phyloP scores from a whole-genome alignment of 805 yeast species.

The Vanderwaltozyma yarrowii region DNA sequence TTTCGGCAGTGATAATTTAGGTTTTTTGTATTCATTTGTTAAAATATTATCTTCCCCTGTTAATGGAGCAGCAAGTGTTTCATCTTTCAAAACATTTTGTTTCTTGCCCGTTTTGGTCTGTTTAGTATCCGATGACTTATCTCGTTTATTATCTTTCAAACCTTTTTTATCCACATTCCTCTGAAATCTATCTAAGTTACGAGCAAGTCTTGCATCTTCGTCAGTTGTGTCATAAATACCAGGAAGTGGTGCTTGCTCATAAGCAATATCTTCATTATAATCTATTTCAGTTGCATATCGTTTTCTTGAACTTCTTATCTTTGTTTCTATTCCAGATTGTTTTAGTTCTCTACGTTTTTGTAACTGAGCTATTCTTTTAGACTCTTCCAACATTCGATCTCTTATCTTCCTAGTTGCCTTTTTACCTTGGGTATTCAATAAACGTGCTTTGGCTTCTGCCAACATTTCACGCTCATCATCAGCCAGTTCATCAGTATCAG shows the following conservation, averaged over 20 bases:
- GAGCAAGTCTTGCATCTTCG: conserved; percentile 40
- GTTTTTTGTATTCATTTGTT: conserved; percentile 15
- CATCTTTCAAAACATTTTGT: conserved; percentile 16
- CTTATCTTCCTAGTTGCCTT: conserved; percentile 86
- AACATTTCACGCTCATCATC: conserved; percentile 90
- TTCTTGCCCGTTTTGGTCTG: conserved; percentile 4
- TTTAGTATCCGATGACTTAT: conserved; percentile 14
- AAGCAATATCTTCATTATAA: conserved; percentile 74
- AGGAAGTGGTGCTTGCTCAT: conserved; percentile 55
- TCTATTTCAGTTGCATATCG: conserved; percentile 56
- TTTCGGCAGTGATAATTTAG: conserved; percentile 26
- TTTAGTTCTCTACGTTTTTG: conserved; percentile 76
- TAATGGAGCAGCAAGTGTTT: conserved; percentile 2
- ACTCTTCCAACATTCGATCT: conserved; percentile 73
- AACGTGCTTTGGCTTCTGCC: conserved; percentile 86
- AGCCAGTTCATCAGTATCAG: conserved; percentile 68
- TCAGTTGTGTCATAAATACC: conserved; percentile 61
- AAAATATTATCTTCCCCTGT: conserved; percentile 8
- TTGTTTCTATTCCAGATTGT: conserved; percentile 59
- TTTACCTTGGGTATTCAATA: conserved; percentile 88
- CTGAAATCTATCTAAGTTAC: conserved; percentile 35
- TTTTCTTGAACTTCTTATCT: conserved; percentile 41
- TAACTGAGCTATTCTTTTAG: conserved; percentile 59
- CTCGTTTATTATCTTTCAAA: conserved; percentile 29
- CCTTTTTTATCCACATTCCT: conserved; percentile 37